These are phyloP conservation scores for Apiotrichum veenhuisii DNA, from an alignment of 1,284 basidiomycete genomes.

Conservation along the genomic window DNA sequence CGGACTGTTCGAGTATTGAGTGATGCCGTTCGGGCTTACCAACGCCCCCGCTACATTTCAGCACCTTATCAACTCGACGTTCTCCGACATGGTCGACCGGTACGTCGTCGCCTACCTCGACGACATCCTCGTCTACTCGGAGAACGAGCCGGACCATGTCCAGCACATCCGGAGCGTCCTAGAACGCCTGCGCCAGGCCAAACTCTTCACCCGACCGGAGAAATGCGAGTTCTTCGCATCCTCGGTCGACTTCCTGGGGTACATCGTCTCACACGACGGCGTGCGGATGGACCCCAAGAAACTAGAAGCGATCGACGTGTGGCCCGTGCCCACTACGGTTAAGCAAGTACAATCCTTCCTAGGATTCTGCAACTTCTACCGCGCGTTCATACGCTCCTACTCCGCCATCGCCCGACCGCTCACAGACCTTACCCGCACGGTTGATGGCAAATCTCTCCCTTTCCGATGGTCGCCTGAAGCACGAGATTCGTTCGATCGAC, in stretches of 20 bases:
- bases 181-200: conserved; percentile 35
- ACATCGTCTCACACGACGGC: conserved; percentile 11
- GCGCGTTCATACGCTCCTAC: conserved; percentile 43
- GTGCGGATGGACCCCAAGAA: conserved; percentile 43
- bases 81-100: conserved; percentile 32
- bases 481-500: too few species aligned
- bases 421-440: too few species aligned
- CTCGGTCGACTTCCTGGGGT: conserved; percentile 29
- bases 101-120: conserved; percentile 45
- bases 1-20: conserved; percentile 48
- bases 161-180: conserved; percentile 44
- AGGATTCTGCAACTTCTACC: conserved; percentile 50
- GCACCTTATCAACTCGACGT: conserved; percentile 33
- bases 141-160: conserved; percentile 43
- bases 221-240: conserved; percentile 50
- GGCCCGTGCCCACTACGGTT: too few species aligned
- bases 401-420: too few species aligned
- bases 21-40: conserved; percentile 50
- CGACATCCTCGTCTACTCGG: conserved; percentile 51
- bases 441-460: too few species aligned
- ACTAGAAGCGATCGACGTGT: too few species aligned
- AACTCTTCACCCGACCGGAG: conserved; percentile 47
- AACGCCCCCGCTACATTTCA: conserved; percentile 46
- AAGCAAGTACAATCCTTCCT: conserved; percentile 41
- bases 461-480: too few species aligned